These are phyloP conservation scores for Quercus dentata DNA, from an alignment of 306 rosid genomes.

Conservation along the genomic window DNA sequence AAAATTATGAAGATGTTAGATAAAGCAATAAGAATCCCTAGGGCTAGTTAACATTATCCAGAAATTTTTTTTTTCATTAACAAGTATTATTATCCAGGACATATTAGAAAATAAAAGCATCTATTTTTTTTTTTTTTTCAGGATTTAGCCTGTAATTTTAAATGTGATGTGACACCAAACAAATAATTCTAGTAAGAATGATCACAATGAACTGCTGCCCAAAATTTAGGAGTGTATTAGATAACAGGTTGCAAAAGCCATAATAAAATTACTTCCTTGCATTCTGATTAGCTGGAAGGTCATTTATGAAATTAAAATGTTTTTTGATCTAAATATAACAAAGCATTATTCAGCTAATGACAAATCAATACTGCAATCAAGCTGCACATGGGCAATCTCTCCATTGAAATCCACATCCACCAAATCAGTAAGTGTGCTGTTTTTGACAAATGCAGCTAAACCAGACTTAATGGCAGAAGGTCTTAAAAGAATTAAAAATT, in stretches of 20 bases:
- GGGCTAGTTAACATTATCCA: neutral
- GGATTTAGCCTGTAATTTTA: too few species aligned
- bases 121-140: too few species aligned
- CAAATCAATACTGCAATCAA: neutral
- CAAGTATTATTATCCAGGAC: too few species aligned
- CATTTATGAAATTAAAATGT: too few species aligned
- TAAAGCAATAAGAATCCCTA: neutral
- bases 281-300: neutral
- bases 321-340: neutral
- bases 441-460: neutral
- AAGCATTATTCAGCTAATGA: neutral
- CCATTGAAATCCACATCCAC: neutral
- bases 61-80: too few species aligned
- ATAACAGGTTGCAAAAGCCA: too few species aligned
- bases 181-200: neutral
- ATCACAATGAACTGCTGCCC: neutral
- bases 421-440: neutral
- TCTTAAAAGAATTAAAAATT: neutral
- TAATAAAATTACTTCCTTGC: neutral
- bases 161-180: neutral
- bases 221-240: neutral
- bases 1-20: neutral
- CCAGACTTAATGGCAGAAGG: neutral
- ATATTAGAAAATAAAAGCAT: neutral
- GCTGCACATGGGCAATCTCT: constrained; percentile 8